phyloP scores from a whole-genome alignment of 768 basidiomycete genomes.

The Mycena albidolilacea region DNA sequence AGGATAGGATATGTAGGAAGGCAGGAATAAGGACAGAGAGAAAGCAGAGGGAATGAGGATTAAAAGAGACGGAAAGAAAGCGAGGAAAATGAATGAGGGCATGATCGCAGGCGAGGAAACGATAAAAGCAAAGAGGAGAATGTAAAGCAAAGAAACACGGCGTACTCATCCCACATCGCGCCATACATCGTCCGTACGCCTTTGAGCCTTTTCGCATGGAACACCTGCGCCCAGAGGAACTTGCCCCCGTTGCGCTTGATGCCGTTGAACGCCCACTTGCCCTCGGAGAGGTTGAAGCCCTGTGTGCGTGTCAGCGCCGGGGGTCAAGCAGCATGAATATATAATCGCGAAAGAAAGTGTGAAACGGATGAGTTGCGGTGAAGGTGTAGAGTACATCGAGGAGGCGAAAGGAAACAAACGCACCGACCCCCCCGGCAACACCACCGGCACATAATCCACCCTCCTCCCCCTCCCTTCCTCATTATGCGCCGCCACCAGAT shows the following conservation, averaged over 20 bases:
- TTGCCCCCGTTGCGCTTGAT: constrained; percentile 80
- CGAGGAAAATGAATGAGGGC: too few species aligned
- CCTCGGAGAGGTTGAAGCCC: constrained; percentile 81
- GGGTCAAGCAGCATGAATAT: too few species aligned
- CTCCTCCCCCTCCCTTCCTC: constrained; percentile 58
- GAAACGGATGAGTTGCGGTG: too few species aligned
- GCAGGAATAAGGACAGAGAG: too few species aligned
- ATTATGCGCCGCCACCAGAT: constrained; percentile 67
- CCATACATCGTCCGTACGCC: constrained; percentile 55
- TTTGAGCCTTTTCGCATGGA: constrained; percentile 69
- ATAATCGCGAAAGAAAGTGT: too few species aligned
- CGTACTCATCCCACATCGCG: constrained; percentile 90
- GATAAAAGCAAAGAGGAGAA: not conserved
- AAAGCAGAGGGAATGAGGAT: too few species aligned
- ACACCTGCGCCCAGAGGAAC: constrained; percentile 86
- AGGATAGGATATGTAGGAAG: too few species aligned
- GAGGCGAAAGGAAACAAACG: constrained; percentile 46
- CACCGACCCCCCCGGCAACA: constrained; percentile 87
- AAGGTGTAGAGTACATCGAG: too few species aligned
- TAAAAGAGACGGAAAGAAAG: too few species aligned
- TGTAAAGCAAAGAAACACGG: constrained; percentile 32
- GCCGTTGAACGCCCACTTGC: constrained; percentile 81
- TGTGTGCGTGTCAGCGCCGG: constrained; percentile 45
- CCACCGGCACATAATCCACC: constrained; percentile 88
- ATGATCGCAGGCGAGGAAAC: not conserved